Base-by-base conservation (phyloP, 257 asterid species). In the Prunella vulgaris region DNA sequence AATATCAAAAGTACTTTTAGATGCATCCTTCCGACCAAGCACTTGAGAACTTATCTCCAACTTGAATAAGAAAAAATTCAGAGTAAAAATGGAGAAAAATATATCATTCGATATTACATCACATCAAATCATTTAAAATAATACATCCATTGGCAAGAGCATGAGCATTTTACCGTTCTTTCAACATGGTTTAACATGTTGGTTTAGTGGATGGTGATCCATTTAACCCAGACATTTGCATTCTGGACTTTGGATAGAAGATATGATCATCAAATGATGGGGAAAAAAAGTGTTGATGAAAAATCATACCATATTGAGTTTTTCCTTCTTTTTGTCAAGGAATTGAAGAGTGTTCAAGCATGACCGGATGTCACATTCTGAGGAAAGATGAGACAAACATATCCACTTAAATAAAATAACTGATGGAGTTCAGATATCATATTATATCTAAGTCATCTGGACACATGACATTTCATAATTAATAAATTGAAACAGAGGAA, bases 271-370 rank as follows among this genome's bases (percentile, higher is more conserved):
- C 6, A 66, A 17, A 22, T 8, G 18, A 74, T n/a, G n/a, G n/a
- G n/a, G 38, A 17, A 51, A 18, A 66, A 49, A 22, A 70, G 28
- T n/a, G 40, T 64, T 32, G 71, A 62, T 66, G 52, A 54, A 38
- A 76, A 74, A 52, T 2, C 82, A 57, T 88, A 93, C 99, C 96
- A 80, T 72, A 58, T 93, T 89, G 63, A 94, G 95, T 68, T 69
- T 58, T 76, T 90, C 95, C 78, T 86, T 84, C 83, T 84, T 90
- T 84, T 86, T 91, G 91, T 89, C 78, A 73, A 94, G 96, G 83
- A 89, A 94, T 79, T 94, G 99, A 83, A 94, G 89, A 28, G 97
- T 91, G 90, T 94, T 94, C 84, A 94, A 79, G 86, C 99, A 89
- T 6, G 97, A 87, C 27, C 99, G 84, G 81, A 94, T 82, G 77